Base-by-base conservation (phyloP, 768 basidiomycete genomes). In the Rhizopogon vulgaris region DNA sequence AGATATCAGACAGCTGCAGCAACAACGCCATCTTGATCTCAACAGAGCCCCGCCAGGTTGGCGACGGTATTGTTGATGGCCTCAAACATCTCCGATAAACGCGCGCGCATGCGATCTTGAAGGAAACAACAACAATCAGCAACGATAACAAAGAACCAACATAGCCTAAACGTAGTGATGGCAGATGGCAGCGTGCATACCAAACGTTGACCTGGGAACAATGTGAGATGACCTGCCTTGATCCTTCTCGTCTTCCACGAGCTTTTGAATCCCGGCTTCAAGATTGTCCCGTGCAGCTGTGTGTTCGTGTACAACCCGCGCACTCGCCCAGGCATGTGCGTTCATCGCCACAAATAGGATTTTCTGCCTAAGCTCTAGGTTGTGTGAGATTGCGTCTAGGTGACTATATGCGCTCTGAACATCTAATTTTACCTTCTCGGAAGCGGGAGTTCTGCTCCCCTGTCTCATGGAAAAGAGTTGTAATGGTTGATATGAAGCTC, bases 221-320 rank as follows among this genome's bases (percentile, higher is more conserved):
- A 49, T 48, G 36, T 34, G 55, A 60, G 67, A 66, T 38, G 54
- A 69, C 69, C 58, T 70, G 69, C 67, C 67, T 69, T 69, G 66
- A 43, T 69, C 67, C 47, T 53, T 52, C 38, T 60, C 59, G 3
- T 53, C 55, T 36, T 48, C 32, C 30, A 65, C 14, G 49, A 70
- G 11, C 0, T 2, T 57, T n/a, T 60, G 52, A 39, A 67, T 52
- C 0, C 45, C 62, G 10, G 32, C 30, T 14, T 37, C 42, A 3
- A 69, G 51, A n/a, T 24, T 34, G 0, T 37, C 49, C n/a, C 63
- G 58, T 2, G 56, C 56, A 0, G 30, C 10, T 36, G 54, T 38
- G 27, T 52, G 47, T 30, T 68, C 68, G 6, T 57, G 54, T 15
- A 45, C 36, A 11, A 63, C 22, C 0, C 66, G 62, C 4, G 62